Evolutionary conservation across 2,329 filamentous ascomycete genomes (phyloP).

Genomic region (Aspergillus novoparasiticus): DNA sequence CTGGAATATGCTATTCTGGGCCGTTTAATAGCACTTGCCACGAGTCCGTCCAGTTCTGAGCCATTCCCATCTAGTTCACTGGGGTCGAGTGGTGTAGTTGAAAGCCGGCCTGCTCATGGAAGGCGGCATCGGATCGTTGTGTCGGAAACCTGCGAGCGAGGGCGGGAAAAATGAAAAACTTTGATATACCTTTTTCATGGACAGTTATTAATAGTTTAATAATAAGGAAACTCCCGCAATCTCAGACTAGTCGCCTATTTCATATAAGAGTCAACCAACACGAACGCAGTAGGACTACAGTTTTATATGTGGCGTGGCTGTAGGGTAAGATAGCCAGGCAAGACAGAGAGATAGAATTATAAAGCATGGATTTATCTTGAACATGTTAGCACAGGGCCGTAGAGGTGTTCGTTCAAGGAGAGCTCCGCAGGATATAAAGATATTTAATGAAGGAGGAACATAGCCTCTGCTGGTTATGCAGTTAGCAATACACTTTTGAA

Average conservation of each 20-base stretch:
- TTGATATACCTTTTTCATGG: neutral
- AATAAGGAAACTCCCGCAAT: neutral
- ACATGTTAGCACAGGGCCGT: too few species aligned
- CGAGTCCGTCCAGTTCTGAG: neutral
- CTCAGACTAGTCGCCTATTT: neutral
- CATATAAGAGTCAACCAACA: too few species aligned
- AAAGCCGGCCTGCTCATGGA: neutral
- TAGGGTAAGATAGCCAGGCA: too few species aligned
- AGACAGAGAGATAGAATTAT: too few species aligned
- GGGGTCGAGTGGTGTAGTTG: neutral
- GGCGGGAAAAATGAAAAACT: neutral
- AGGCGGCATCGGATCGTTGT: neutral
- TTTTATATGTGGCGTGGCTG: too few species aligned
- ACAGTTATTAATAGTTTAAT: neutral
- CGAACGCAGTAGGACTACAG: too few species aligned
- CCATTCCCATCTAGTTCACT: neutral
- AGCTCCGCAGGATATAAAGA: too few species aligned
- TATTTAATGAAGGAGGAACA: too few species aligned
- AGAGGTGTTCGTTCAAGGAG: too few species aligned
- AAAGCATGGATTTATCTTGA: too few species aligned
- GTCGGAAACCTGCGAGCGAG: neutral
- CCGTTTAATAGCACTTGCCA: neutral
- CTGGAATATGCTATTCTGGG: constrained; percentile 38
- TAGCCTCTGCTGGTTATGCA: too few species aligned
- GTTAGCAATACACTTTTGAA: too few species aligned